A percentile compares a stretch with the other conserved stretches of the same genome.
phyloP scores from a whole-genome alignment of 352 stramenopile genomes.

The Phytophthora multivora region DNA sequence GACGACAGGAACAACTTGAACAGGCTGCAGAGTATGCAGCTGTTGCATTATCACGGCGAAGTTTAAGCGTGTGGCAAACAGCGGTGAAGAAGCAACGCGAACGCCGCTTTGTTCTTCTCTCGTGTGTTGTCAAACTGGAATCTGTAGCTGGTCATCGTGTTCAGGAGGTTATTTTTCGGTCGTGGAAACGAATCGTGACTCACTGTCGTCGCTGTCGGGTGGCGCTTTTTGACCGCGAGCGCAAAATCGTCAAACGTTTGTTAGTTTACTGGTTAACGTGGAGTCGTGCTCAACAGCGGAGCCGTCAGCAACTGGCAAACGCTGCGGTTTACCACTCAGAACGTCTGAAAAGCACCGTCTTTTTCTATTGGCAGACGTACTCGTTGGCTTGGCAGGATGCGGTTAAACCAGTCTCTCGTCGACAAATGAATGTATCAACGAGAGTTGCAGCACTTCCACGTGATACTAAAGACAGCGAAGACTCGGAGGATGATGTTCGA shows the following conservation, averaged over 20 bases:
- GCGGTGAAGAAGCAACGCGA: conserved; percentile 33
- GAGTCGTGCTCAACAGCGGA: conserved; percentile 7
- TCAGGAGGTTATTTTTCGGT: conserved; percentile 22
- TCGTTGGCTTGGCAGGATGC: conserved; percentile 71
- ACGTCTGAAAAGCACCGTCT: conserved; percentile 41
- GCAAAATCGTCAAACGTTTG: not conserved
- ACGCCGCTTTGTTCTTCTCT: conserved; percentile 51
- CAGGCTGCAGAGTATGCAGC: conserved; percentile 10
- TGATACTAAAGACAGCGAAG: conserved; percentile 5
- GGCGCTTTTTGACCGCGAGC: conserved; percentile 3
- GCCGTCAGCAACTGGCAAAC: conserved; percentile 6
- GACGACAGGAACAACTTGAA: conserved; percentile 12
- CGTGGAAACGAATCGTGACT: conserved; percentile 23
- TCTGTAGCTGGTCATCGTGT: conserved; percentile 19
- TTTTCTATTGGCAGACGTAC: conserved; percentile 83
- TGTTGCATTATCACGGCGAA: conserved; percentile 1
- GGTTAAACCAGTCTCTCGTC: conserved; percentile 15
- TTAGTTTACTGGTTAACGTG: conserved; percentile 16
- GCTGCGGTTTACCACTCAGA: conserved; percentile 36
- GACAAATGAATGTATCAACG: not conserved
- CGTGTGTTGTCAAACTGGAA: conserved; percentile 57
- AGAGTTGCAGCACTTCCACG: not conserved
- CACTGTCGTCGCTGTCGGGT: conserved; percentile 10
- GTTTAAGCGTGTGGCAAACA: conserved; percentile 22
- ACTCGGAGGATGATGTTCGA: conserved; percentile 23